Evolutionary conservation across 2,329 filamentous ascomycete genomes (phyloP), one percentile per base, ranked within the genome.

Genomic region (Truncatella angustata): DNA sequence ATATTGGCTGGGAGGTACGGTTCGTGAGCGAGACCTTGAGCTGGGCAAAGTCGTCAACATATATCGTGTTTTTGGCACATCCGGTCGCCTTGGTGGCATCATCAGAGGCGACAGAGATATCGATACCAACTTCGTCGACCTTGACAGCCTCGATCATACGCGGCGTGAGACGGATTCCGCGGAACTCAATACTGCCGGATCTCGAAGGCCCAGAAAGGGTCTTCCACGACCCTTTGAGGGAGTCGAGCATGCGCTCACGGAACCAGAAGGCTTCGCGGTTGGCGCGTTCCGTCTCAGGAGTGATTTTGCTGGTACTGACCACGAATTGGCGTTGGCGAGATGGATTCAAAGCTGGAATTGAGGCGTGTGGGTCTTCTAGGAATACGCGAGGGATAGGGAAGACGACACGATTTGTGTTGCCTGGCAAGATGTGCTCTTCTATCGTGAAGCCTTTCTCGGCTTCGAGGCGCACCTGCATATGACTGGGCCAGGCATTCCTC

Each of bases 211-310:
- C 73, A 1, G 75, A 74, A 1, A 60, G 74, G 0, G 82, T 83
- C 51, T 75, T 81, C 92, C 92, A 97, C 0, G 78, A 82, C 0
- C 87, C 91, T 23, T 77, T 78, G 9, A 96, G 72, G 37, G 78
- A 76, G 54, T 87, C 85, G 3, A 97, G 78, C 2, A 97, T 79
- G 63, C 84, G 85, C 67, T 96, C 89, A 14, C 91, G 84, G 68
- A 91, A 96, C 92, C 92, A 97, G 67, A 97, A 97, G 0, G 86
- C 84, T 70, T 96, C 91, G 48, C 92, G 80, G 54, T 80, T 87
- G 11, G 85, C 81, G 30, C 88, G 82, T 70, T 97, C 92, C 39
- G 81, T 82, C 57, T 94, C 90, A 0, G 90, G 88, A 0, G 88
- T 86, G 51, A 92, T 83, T 61, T 89, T 89, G 64, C 84, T 86